Base-by-base conservation (phyloP, 306 rosid species). In the Geum urbanum region DNA sequence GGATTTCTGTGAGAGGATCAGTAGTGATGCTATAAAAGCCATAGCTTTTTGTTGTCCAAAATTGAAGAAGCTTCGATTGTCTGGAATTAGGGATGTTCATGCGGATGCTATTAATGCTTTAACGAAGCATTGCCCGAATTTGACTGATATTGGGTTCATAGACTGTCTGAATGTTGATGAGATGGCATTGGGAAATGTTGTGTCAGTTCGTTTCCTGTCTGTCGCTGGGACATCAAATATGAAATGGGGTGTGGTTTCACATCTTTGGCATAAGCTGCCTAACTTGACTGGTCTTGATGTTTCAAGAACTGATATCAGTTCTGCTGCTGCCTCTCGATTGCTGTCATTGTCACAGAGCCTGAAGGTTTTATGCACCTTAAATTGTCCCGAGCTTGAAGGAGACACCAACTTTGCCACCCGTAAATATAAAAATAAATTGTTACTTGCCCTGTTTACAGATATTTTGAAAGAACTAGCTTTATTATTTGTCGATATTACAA, bases 1-100 rank as follows among this genome's bases (percentile, higher is more conserved):
- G 8, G 99, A 95, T 87, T 95, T 91, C 83, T 95, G 99, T 72
- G 99, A 95, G 74, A 91, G 86, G 96, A 89, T 95, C 72, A 95
- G 92, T 69, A 89, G 99, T 74, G 99, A 95, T 87, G 97, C 99
- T 76, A 89, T 95, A 63, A 91, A 86, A 78, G 84, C 90, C 68
- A 82, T 89, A 67, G 97, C 97, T 41, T 75, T 85, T 82, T 95
- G 99, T 79, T 95, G 97, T 78, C 84, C 82, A 63, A 79, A 73
- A 80, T 71, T 95, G 84, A 84, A 71, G 77, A 95, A 81, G 76
- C 92, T 95, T 66, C 74, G 97, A 62, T 91, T 95, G 44, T 91
- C 99, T 0, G 99, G 99, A 61, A 84, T 91, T 52, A 86, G 86
- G 83, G 99, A 95, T 49, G 91, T 95, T 40, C 86, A 85, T 46